Evolutionary conservation across 495 filamentous ascomycete genomes (phyloP), one percentile per base, ranked within the genome.

Genomic region (Pseudomonodictys pantanalensis): DNA sequence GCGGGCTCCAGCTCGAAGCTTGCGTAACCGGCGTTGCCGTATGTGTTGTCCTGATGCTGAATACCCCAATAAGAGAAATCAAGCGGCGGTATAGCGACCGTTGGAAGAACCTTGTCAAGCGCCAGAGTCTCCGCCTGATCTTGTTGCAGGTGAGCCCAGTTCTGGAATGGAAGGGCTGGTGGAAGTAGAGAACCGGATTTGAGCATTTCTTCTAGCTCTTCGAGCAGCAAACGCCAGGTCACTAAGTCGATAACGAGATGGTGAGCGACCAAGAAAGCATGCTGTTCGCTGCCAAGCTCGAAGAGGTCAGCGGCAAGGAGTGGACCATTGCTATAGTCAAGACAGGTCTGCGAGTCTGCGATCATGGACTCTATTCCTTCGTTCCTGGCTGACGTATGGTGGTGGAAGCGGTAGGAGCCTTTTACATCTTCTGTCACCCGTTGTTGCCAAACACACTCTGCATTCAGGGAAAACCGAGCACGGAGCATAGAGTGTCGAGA

Each of bases 401-500:
- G 26, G 26, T 51, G 53, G 35, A 66, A 60, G 24, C 57, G 45
- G 30, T 62, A 68, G 12, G 66, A 65, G 3, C 29, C 11, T 18
- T 24, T 12, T 7, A 59, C 44, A 24, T 68, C 58, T 71, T 60
- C 58, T 12, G 66, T 66, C 1, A 68, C 51, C 7, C 57, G 44
- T 39, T 68, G 66, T 32, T 58, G 52, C 66, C 66, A 68, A 7
- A 26, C 43, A 30, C 25, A 20, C 8, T 56, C 57, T 9, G 47
- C 7, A 7, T 42, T 49, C 5, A 26, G 30, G 8, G 17, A 25
- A 39, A 69, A 69, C 0, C 67, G 49, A 41, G 67, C 63, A 10
- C 67, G 63, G n/a, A 69, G 56, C 67, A 69, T 69, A n/a, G 67
- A 66, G 48, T 69, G 67, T 6, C 51, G 46, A 45, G 23, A 32